Evolutionary conservation across 2,329 filamentous ascomycete genomes (phyloP), one percentile per base, ranked within the genome.

Genomic region (Penicillium sumatraense): DNA sequence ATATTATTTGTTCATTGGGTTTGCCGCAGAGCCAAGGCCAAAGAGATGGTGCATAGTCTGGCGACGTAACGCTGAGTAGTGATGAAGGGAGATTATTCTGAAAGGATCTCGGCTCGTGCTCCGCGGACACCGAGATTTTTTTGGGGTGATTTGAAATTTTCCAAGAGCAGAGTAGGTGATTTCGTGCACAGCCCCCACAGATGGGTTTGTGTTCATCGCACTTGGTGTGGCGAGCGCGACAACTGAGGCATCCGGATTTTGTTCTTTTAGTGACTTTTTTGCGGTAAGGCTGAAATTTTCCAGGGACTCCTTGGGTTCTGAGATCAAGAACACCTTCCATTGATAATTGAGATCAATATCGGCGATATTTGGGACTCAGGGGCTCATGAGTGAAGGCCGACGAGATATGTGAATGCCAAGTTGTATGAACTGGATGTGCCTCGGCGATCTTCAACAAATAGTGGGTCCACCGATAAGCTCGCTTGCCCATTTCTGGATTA

Each of bases 191-290:
- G 23, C 47, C 47, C 3, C 35, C 47, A 18, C 47, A 50, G 16
- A 40, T 41, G 18, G 47, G 47, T 20, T 18, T 50, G 21, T 27
- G n/a, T 41, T 50, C 47, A 31, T 50, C 47, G 14, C 47, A 50
- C 24, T 50, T 50, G 9, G 47, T 50, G 23, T 31, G 47, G 23
- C 47, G 47, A 16, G 47, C 35, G 47, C 47, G 47, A 50, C 47
- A 50, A n/a, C 47, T 41, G 11, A 50, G 47, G 47, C 47, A 50
- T 31, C 47, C 47, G 24, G 47, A 50, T 41, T 50, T 50, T 41
- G 47, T 50, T 29, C 47, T 50, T 24, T 41, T 50, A 35, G 33
- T 8, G 31, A 23, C 21, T 50, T 20, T 40, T 29, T 26, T 50
- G 4, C 10, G 31, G n/a, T 50, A 41, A 20, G 18, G 47, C 14